Evolutionary conservation across 2,329 filamentous ascomycete species (phyloP).

Genomic region (Clonostachys byssicola): DNA sequence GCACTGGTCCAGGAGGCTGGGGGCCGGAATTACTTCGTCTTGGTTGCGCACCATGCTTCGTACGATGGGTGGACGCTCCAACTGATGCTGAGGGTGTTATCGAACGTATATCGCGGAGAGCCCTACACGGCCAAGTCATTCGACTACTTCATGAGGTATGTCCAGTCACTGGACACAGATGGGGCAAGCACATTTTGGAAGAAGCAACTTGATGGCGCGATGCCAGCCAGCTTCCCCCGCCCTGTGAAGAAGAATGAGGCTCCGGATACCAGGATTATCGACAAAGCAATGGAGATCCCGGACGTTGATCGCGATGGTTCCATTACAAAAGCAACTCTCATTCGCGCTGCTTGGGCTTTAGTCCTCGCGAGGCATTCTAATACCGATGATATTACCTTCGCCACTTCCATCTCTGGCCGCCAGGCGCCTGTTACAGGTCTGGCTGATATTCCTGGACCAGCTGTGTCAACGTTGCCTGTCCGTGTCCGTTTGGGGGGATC

Average conservation of each 20-base stretch:
- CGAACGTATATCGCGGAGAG: background rate
- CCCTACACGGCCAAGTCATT: conserved; percentile 12
- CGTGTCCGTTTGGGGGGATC: conserved; percentile 1
- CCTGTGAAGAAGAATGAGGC: background rate
- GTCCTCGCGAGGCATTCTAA: conserved; percentile 7
- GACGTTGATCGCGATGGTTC: background rate
- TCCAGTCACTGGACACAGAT: conserved; percentile 19
- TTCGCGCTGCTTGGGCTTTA: conserved; percentile 11
- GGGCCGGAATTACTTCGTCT: background rate
- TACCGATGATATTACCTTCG: conserved; percentile 10
- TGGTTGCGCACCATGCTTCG: conserved; percentile 2
- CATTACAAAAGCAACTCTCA: conserved; percentile 9
- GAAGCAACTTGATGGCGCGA: conserved; percentile 2
- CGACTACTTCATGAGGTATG: conserved; percentile 34
- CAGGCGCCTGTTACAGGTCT: conserved; percentile 11
- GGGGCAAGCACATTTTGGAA: background rate
- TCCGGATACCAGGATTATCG: background rate
- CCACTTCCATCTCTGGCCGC: conserved; percentile 11
- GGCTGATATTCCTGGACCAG: conserved; percentile 10
- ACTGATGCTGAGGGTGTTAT: conserved; percentile 9
- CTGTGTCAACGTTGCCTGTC: conserved; percentile 10
- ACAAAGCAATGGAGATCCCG: background rate
- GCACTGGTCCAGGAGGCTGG: conserved; percentile 1
- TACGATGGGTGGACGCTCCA: conserved; percentile 1
- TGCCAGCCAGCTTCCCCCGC: conserved; percentile 5